A percentile compares a stretch with the other conserved stretches of the same genome.
These are phyloP conservation scores for Claviceps maximensis DNA, from an alignment of 2,329 filamentous ascomycete species.

Conservation along the genomic window DNA sequence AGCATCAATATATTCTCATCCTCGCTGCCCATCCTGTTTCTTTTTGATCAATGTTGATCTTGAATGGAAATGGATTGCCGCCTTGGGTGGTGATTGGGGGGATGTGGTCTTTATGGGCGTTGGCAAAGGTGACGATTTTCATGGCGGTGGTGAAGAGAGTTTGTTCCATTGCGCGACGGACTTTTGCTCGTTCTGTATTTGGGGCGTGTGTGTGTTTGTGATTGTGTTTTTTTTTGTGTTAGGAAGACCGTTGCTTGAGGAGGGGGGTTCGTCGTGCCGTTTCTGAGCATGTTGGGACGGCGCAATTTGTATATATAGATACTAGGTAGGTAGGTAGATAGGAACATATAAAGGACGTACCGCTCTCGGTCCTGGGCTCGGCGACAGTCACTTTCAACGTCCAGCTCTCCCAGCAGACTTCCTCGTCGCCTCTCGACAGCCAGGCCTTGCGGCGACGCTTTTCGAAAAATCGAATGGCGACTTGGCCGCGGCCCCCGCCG, in stretches of 20 bases:
- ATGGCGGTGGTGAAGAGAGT: slow-evolving; percentile 76
- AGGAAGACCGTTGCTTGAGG: not conserved
- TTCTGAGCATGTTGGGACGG: too few species aligned
- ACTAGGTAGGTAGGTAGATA: not conserved
- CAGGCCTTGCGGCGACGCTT: slow-evolving; percentile 74
- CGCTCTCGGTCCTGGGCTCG: slow-evolving; percentile 75
- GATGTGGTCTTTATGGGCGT: slow-evolving; percentile 87
- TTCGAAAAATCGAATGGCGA: slow-evolving; percentile 89
- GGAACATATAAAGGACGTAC: slow-evolving; percentile 37
- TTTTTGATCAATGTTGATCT: slow-evolving; percentile 79
- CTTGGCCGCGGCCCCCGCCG: slow-evolving; percentile 40
- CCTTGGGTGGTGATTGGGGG: slow-evolving; percentile 91
- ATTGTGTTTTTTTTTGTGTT: not conserved
- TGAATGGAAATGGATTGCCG: slow-evolving; percentile 90
- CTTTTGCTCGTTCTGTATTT: slow-evolving; percentile 63
- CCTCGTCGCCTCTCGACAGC: slow-evolving; percentile 72
- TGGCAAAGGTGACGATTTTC: slow-evolving; percentile 81
- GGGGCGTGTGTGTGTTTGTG: not conserved
- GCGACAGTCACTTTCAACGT: slow-evolving; percentile 86
- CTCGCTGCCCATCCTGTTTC: slow-evolving; percentile 62
- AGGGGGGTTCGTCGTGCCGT: too few species aligned
- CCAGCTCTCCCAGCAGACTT: slow-evolving; percentile 96
- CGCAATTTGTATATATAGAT: too few species aligned
- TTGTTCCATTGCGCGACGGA: slow-evolving; percentile 80
- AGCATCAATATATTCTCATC: slow-evolving; percentile 55